Base-by-base conservation (phyloP, 768 basidiomycete species). In the Basidioascus undulatus region DNA sequence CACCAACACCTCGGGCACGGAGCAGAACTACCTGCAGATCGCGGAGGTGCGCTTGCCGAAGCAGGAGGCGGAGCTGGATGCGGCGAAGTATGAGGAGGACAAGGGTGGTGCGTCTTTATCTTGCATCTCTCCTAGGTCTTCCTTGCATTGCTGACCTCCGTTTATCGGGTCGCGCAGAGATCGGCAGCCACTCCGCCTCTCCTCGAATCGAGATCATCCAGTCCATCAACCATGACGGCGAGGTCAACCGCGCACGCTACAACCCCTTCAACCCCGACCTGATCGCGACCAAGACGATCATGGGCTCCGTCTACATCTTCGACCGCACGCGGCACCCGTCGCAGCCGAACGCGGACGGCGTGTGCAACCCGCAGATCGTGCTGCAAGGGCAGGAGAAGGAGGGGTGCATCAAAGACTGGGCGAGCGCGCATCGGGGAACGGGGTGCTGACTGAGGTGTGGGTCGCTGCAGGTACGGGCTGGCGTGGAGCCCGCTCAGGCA, bases 231-330 rank as follows among this genome's bases (percentile, higher is more conserved):
- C 92, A 98, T 58, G 68, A 69, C 4, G 82, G 84, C 32, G 92
- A 98, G 57, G 82, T 96, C 53, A 98, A 98, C 60, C 66, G 86
- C 33, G 92, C 92, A 45, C 73, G 92, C 39, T 98, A 96, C 58
- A 96, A 96, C 87, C 92, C 92, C 6, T 89, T 96, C 59, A 98
- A 96, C 54, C 81, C 86, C 2, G 82, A 96, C 60, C 59, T 98
- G 49, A 79, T 98, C 49, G 92, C 92, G 12, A 96, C 89, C 10
- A 96, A 96, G 58, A 62, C 86, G 18, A 70, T 84, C 7, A 72
- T 70, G 6, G 92, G 89, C 12, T 82, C 92, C 47, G 82, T 96
- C 3, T 63, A 77, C 43, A 62, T 98, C n/a, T 98, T 96, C 59
- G 92, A 98, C 60, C 64, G 92, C 44, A 96, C 92, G 27, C 94